Evolutionary conservation across 139 green algal species (phyloP), one percentile per base, ranked within the genome.

Genomic region (Desmodesmus armatus): DNA sequence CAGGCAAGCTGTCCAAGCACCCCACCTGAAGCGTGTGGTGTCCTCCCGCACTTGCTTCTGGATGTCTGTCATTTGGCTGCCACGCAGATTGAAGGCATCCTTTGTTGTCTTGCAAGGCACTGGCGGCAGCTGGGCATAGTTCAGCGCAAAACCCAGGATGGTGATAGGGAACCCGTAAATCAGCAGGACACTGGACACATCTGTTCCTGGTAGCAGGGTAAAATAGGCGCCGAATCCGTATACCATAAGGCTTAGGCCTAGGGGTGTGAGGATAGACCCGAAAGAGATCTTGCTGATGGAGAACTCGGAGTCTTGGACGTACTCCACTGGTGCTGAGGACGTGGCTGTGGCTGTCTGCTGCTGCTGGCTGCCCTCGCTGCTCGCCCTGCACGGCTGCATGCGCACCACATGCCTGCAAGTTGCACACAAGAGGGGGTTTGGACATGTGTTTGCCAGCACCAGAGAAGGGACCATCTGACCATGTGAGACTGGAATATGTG

Each of bases 91-190:
- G 33, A 97, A 90, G 2, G 97, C 97, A 3, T 92, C 91, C 1
- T 83, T 55, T 0, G 93, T 98, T 66, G 92, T 95, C 58, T 91
- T 94, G 92, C 95, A 97, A 5, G 86, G 80, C 6, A 93, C 88
- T 13, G 91, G 92, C 37, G 91, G 47, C 47, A 95, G 83, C 88
- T 90, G 86, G 0, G 95, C 96, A 83, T 98, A 98, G 78, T 91
- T 95, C 31, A 99, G 92, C 2, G 97, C 97, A 87, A 98, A 98
- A 33, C 97, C 97, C 55, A 99, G 94, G 49, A 99, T 81, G 13
- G 89, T 88, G 67, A 99, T 94, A 27, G 96, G 96, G 88, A 99
- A 99, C 65, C 98, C 98, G 77, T 99, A 99, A 67, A 99, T 97
- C 51, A 99, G 94, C 80, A 99, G 85, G 17, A 99, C 67, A 2